Evolutionary conservation across 208 protist species (phyloP).

Genomic region (Wallacemonas sp.): DNA sequence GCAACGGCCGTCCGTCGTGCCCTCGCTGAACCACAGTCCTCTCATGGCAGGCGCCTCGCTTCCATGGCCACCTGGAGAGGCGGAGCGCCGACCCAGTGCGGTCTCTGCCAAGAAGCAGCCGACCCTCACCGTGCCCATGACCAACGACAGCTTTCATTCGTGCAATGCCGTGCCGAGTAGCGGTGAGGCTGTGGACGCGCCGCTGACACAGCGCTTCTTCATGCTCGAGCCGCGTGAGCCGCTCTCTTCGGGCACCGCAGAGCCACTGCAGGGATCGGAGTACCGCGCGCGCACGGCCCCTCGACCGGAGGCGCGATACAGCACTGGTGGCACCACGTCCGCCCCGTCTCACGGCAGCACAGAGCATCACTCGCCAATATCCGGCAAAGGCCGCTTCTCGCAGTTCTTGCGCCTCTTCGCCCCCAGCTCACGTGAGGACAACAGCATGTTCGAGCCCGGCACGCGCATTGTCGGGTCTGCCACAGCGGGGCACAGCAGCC

Average conservation of each 20-base stretch:
- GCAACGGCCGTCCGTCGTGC: not conserved
- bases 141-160: not conserved
- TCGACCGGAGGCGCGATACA: no score
- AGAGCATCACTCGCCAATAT: not conserved
- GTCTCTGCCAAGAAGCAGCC: not conserved
- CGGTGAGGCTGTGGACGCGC: not conserved
- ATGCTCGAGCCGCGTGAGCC: slow-evolving; percentile 4
- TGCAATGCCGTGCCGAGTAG: not conserved
- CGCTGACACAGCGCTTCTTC: not conserved
- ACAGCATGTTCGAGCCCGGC: not conserved
- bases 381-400: not conserved
- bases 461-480: not conserved
- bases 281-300: not conserved
- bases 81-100: not conserved
- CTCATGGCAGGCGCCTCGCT: not conserved
- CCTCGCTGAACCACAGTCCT: not conserved
- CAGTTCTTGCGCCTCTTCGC: slow-evolving; percentile 7
- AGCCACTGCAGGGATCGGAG: not conserved
- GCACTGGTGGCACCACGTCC: not conserved
- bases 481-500: not conserved
- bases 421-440: not conserved
- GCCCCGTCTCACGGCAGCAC: not conserved
- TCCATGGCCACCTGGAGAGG: not conserved
- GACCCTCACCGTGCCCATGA: not conserved
- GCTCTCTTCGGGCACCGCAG: not conserved